Evolutionary conservation across 139 green algal species (phyloP).

Genomic region (Coccomyxa sp.): DNA sequence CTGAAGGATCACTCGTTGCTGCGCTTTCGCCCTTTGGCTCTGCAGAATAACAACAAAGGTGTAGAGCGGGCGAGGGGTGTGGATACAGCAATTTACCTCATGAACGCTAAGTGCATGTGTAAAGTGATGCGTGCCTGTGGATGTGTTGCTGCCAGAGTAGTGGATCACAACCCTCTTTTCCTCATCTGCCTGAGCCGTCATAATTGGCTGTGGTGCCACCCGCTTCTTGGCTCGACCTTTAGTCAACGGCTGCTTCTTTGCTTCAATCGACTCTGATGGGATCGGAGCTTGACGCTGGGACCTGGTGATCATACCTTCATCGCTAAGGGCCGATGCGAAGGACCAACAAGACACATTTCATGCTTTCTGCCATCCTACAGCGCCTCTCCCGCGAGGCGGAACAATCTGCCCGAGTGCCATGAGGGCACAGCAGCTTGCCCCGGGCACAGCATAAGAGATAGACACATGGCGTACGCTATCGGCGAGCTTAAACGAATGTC

Average conservation of each 20-base stretch:
- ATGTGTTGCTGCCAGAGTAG: neutral
- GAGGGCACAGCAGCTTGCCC: too few relatives aligned
- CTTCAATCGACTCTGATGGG: neutral
- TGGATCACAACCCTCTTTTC: neutral
- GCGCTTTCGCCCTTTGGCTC: neutral
- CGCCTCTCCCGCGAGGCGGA: too few relatives aligned
- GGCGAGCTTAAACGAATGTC: too few relatives aligned
- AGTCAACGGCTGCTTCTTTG: neutral
- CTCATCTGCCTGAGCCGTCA: neutral
- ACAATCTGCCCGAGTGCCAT: too few relatives aligned
- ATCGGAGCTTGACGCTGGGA: neutral
- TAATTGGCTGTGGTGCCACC: neutral
- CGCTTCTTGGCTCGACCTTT: neutral
- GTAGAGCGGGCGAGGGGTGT: too few relatives aligned
- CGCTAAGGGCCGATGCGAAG: neutral
- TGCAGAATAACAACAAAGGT: neutral
- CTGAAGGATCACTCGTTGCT: neutral
- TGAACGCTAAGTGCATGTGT: neutral
- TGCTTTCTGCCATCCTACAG: too few relatives aligned
- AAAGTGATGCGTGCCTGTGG: neutral
- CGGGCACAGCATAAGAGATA: too few relatives aligned
- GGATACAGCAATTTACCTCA: too few relatives aligned
- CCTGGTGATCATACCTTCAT: neutral
- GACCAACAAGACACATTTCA: neutral
- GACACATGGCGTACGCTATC: too few relatives aligned